Conservation (phyloP, 495 filamentous ascomycete species). For the Penicillium malachiteum region DNA sequence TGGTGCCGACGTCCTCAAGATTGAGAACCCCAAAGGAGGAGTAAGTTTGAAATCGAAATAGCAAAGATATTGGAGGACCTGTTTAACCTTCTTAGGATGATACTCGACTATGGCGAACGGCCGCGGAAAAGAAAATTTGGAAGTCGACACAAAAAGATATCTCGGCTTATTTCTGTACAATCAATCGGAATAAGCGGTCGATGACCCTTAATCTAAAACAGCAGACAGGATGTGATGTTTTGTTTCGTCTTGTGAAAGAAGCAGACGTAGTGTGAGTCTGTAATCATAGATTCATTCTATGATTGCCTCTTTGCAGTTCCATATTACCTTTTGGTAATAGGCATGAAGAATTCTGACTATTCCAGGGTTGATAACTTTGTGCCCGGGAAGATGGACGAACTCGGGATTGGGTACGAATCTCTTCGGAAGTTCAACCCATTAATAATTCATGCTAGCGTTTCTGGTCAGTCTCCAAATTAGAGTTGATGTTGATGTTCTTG, state of each 20-base stretch:
- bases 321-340: too few species aligned
- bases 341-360: too few species aligned
- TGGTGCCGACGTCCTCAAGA: conserved; percentile 87
- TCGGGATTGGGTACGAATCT: conserved; percentile 71
- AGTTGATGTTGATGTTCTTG: too few species aligned
- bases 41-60: conserved; percentile 25
- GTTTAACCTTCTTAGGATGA: conserved; percentile 34
- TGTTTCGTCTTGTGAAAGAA: conserved; percentile 68
- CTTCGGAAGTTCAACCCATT: conserved; percentile 68
- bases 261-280: conserved; percentile 65
- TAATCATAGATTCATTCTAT: neutral
- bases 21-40: conserved; percentile 80
- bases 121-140: conserved; percentile 21
- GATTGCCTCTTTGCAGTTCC: too few species aligned
- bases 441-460: conserved; percentile 31
- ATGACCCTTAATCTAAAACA: conserved; percentile 78
- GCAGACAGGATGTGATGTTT: conserved; percentile 64
- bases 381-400: conserved; percentile 76
- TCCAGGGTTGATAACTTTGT: conserved; percentile 80
- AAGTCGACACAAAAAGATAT: conserved; percentile 14
- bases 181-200: conserved; percentile 90
- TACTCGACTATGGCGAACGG: conserved; percentile 23
- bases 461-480: conserved; percentile 10
- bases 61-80: neutral
- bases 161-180: conserved; percentile 22